phyloP scores from a whole-genome alignment of 192 early-diverging fungal genomes.

The Powellomyces hirtus region DNA sequence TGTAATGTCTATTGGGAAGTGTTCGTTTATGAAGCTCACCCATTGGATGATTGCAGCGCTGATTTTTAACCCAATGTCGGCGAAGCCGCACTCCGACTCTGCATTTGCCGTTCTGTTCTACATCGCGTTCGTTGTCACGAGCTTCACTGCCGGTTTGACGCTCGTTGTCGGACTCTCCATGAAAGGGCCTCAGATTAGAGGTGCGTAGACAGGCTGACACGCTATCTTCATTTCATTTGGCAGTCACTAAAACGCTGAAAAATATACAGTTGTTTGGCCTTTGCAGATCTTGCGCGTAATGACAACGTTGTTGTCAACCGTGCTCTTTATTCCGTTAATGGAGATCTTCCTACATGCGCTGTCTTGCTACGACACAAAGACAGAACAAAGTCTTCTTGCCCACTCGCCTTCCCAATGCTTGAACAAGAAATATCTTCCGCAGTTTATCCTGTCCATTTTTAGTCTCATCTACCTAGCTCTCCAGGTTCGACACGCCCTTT shows the following conservation, averaged over 20 bases:
- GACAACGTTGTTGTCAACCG: constrained; percentile 9
- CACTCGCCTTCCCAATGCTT: not conserved
- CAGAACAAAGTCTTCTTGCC: not conserved
- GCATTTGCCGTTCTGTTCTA: constrained; percentile 17
- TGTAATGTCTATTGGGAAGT: not conserved
- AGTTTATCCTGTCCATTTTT: not conserved
- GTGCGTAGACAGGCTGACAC: not conserved
- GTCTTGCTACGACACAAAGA: constrained; percentile 8
- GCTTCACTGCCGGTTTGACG: not conserved
- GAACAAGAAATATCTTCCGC: not conserved
- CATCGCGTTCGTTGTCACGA: not conserved
- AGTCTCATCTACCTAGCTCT: constrained; percentile 10
- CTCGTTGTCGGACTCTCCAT: constrained; percentile 10
- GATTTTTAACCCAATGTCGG: constrained; percentile 18
- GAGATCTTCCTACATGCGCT: constrained; percentile 20
- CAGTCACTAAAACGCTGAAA: not conserved
- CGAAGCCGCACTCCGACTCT: not conserved
- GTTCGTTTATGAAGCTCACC: not conserved
- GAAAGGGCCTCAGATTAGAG: constrained; percentile 13
- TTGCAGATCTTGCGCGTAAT: constrained; percentile 15
- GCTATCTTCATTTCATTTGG: not conserved
- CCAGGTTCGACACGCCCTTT: not conserved
- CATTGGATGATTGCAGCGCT: not conserved
- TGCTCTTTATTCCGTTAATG: constrained; percentile 25
- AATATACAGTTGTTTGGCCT: constrained; percentile 21